phyloP scores from a whole-genome alignment of 2,329 filamentous ascomycete genomes.

The Penicillium janthinellum region DNA sequence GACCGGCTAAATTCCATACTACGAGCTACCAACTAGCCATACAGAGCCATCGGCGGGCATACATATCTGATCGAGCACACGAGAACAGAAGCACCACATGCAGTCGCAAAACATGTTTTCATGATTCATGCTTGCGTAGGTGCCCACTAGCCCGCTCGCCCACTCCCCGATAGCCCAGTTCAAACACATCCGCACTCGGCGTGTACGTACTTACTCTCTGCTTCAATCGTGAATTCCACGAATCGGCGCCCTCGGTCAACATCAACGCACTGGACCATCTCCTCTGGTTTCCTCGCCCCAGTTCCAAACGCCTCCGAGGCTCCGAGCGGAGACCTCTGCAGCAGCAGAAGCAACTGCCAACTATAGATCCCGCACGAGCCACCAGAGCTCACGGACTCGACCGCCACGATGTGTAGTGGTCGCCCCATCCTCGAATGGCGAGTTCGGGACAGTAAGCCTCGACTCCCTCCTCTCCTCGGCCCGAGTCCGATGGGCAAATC shows the following conservation, averaged over 20 bases:
- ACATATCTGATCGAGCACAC: not conserved
- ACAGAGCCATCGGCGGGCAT: not conserved
- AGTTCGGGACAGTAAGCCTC: constrained; percentile 5
- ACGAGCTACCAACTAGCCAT: not conserved
- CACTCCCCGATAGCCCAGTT: not conserved
- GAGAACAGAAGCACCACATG: not conserved
- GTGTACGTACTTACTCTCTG: not conserved
- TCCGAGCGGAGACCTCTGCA: not conserved
- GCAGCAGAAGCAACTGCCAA: not conserved
- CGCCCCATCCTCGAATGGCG: constrained; percentile 10
- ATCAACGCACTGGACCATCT: not conserved
- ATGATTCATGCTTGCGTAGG: not conserved
- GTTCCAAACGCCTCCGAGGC: not conserved
- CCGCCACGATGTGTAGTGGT: not conserved
- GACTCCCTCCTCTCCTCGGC: constrained; percentile 9
- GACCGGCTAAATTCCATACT: not conserved
- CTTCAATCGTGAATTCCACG: constrained; percentile 4
- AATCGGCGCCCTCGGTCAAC: constrained; percentile 6
- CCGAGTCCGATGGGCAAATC: constrained; percentile 16
- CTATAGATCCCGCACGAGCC: constrained; percentile 2
- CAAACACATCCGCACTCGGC: not conserved
- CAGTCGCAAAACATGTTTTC: not conserved
- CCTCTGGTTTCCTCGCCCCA: not conserved
- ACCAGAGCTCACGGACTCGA: constrained; percentile 1
- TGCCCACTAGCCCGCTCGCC: not conserved